Evolutionary conservation across 139 green algal genomes (phyloP), one percentile per base, ranked within the genome.

Genomic region (Klebsormidium nitens): DNA sequence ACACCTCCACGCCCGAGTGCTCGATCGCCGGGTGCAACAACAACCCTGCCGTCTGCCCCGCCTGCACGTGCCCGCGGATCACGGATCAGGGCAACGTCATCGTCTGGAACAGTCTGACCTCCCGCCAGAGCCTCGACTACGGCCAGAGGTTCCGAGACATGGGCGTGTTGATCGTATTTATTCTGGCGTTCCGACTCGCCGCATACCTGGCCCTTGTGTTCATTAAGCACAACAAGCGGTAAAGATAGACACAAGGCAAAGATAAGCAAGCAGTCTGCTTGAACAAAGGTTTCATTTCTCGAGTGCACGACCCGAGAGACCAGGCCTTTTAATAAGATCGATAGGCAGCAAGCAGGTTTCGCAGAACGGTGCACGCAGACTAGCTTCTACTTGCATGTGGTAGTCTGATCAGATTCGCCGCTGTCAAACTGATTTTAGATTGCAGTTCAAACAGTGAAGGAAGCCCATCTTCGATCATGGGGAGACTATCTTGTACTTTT

Each of bases 221-320:
- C 32, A 40, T 72, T 28, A 64, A 64, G 32, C 59, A 74, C 28
- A 76, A 76, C 68, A 26, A 34, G 0, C 65, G 65, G 2, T 73
- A 44, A 31, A 64, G 11, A 14, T 14, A 14, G 11, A n/a, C 42
- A 14, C 14, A 14, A 50, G 42, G 42, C 42, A 11, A n/a, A 11
- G 14, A 50, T 50, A 14, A 11, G 14, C 42, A 50, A n/a, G 42
- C 42, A 11, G 42, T 50, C 42, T n/a, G n/a, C n/a, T n/a, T n/a
- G n/a, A n/a, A n/a, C n/a, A n/a, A n/a, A n/a, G n/a, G n/a, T n/a
- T n/a, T n/a, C n/a, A n/a, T n/a, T n/a, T n/a, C n/a, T n/a, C n/a
- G n/a, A n/a, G n/a, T n/a, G n/a, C n/a, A n/a, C n/a, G n/a, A n/a
- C n/a, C n/a, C n/a, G n/a, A n/a, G n/a, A n/a, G n/a, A n/a, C n/a